Conservation (phyloP, 2,329 filamentous ascomycete species). For the Fusarium concolor region DNA sequence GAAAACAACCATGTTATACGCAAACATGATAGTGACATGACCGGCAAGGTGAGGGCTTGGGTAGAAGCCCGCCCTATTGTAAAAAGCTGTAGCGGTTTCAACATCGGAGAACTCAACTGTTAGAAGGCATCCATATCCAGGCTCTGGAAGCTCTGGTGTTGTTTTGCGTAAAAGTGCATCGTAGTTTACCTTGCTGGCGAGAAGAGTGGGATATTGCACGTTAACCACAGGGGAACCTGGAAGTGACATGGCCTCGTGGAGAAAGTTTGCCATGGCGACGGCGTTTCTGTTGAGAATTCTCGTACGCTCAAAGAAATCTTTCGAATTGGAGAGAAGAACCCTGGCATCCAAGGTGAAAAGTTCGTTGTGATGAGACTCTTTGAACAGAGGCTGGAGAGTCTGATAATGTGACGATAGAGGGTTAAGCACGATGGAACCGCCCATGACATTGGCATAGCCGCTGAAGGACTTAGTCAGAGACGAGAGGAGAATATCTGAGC, state of each 20-base stretch:
- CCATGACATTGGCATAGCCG: constrained; percentile 67
- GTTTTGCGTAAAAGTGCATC: constrained; percentile 53
- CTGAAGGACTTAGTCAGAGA: constrained; percentile 70
- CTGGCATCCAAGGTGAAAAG: constrained; percentile 61
- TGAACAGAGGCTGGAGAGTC: constrained; percentile 49
- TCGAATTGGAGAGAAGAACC: constrained; percentile 59
- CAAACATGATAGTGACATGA: constrained; percentile 61
- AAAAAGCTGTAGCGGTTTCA: constrained; percentile 58
- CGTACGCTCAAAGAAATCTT: constrained; percentile 56
- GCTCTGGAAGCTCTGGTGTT: constrained; percentile 58
- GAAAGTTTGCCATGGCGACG: constrained; percentile 54
- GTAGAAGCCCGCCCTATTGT: constrained; percentile 61
- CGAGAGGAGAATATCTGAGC: constrained; percentile 63
- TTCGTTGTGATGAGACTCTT: constrained; percentile 55
- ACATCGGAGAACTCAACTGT: constrained; percentile 62
- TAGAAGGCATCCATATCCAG: constrained; percentile 67
- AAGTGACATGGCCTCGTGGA: constrained; percentile 48
- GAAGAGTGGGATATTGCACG: constrained; percentile 59
- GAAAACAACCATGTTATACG: constrained; percentile 61
- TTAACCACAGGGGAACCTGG: constrained; percentile 51
- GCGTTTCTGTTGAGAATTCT: constrained; percentile 58
- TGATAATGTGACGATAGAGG: constrained; percentile 57
- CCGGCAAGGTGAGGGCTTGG: constrained; percentile 66
- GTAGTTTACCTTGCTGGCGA: constrained; percentile 49
- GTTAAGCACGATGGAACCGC: constrained; percentile 62